These are phyloP conservation scores for Colletotrichum tofieldiae DNA, from an alignment of 2,329 filamentous ascomycete genomes.

Conservation along the genomic window DNA sequence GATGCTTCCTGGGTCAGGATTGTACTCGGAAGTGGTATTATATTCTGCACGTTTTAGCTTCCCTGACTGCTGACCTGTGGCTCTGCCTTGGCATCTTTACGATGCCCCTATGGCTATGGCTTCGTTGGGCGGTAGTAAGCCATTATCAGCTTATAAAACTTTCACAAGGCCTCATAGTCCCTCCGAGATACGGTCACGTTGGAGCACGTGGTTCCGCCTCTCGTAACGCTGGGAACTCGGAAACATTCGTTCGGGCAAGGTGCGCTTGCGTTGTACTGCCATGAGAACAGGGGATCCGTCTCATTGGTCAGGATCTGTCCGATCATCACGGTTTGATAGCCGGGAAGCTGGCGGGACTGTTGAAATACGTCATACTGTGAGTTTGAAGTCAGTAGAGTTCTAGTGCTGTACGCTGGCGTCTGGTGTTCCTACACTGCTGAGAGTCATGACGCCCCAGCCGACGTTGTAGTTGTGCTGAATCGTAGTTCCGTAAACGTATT, in stretches of 20 bases:
- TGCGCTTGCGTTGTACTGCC: constrained; percentile 63
- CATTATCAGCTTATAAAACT: no score
- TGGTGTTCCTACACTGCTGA: constrained; percentile 25
- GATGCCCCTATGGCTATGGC: not conserved
- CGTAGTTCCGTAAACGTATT: constrained; percentile 69
- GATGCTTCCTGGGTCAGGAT: no score
- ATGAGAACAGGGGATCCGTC: constrained; percentile 68
- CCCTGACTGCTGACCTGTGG: no score
- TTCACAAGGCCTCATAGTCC: constrained; percentile 22
- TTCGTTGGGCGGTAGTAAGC: not conserved
- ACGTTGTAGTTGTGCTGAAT: constrained; percentile 59
- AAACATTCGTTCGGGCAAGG: constrained; percentile 38
- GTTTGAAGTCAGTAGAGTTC: constrained; percentile 47
- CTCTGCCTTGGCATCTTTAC: no score
- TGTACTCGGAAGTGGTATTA: no score
- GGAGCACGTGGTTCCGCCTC: constrained; percentile 33
- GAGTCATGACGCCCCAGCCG: constrained; percentile 30
- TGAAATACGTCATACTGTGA: constrained; percentile 61
- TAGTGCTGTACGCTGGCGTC: fast-evolving
- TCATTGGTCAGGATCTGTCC: constrained; percentile 65
- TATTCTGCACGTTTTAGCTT: no score
- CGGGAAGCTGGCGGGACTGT: constrained; percentile 55
- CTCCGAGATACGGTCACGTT: constrained; percentile 21
- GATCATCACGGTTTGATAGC: constrained; percentile 56
- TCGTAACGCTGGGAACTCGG: constrained; percentile 18